Base-by-base conservation (phyloP, 2,329 filamentous ascomycete species). In the Aspergillus sp. region DNA sequence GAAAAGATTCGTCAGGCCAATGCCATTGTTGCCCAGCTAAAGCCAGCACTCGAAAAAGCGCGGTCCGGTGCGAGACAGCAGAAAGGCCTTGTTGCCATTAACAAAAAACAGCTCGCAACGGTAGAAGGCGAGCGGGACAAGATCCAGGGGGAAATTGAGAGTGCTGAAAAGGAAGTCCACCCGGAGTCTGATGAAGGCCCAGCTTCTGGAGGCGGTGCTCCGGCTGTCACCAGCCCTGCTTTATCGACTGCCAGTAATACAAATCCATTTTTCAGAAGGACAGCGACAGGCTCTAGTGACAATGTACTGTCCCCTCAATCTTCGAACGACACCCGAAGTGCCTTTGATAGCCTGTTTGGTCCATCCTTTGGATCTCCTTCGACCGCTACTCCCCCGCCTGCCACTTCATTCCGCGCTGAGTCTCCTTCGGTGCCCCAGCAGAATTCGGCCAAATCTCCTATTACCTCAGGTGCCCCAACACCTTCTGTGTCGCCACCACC, bases 71-170 rank as follows among this genome's bases (percentile, higher is more conserved):
- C 90, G 27, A 83, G 93, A 34, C 93, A 97, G 66, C 90, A 97
- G 62, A 97, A 95, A 71, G 93, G 93, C 12, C 76, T 97, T 52
- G 91, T 95, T 28, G 90, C 93, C 35, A 98, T 98, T 71, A 96
- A 96, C 72, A 97, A 94, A 76, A 98, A 98, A 72, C 93, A 98
- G 69, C 74, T 97, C 47, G 81, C 85, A 31, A 96, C 90, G 1
- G 88, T 86, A 45, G 93, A 98, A 66, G 81, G 80, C 38, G 91
- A 97, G 65, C 81, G 88, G 29, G 91, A 97, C 48, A 91, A 88
- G 72, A 74, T 95, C 33, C 90, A 90, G 71, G 72, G 75, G 1
- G 91, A 97, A 65, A 84, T 85, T 36, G 83, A 83, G 36, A 46
- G 82, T 81, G 40, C 77, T 85, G 51, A 77, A 70, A 64, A 85